Evolutionary conservation across 805 yeast species (phyloP), one percentile per base, ranked within the genome.

Genomic region (Kodamaea laetipori): DNA sequence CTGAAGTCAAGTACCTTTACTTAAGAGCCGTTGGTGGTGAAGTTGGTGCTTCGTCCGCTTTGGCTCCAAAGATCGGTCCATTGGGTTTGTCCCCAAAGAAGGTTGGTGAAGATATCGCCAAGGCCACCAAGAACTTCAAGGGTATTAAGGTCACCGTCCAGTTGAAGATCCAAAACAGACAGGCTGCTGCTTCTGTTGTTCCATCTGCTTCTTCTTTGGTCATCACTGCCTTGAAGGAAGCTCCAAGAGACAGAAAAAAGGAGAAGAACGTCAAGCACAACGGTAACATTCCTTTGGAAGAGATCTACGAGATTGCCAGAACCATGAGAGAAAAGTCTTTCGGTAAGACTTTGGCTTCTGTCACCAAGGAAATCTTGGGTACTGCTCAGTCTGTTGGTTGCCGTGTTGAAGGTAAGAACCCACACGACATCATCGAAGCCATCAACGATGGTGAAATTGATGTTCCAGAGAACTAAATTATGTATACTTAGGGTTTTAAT

Each of bases 21-120:
- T 81, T 94, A 78, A 89, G 99, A 86, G 97, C 99, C 78, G 95
- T 90, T 64, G 99, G 99, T 87, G 99, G 99, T 84, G 99, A 94
- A 83, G 95, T 94, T 68, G 99, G 98, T 81, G 96, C 97, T 69
- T 90, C 98, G 55, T 87, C 99, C 60, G 97, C 99, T 61, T 86
- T 94, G 69, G 99, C 99, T 65, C 99, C 99, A 74, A 94, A 94
- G 92, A 94, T 94, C 72, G 99, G 99, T 88, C 99, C 99, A 65
- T 88, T 94, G 73, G 99, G 99, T 90, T 82, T 94, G 66, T 90
- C 97, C 55, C 97, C 99, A 81, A 94, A 92, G 95, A 92, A 94
- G 86, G 97, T 94, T 71, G 99, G 99, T 90, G 99, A 94, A 80
- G 99, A 94, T 74, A 94, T 94, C 68, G 99, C 99, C 74, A 94